These are phyloP conservation scores for Monilinia fructigena DNA, from an alignment of 2,329 filamentous ascomycete species.

Conservation along the genomic window DNA sequence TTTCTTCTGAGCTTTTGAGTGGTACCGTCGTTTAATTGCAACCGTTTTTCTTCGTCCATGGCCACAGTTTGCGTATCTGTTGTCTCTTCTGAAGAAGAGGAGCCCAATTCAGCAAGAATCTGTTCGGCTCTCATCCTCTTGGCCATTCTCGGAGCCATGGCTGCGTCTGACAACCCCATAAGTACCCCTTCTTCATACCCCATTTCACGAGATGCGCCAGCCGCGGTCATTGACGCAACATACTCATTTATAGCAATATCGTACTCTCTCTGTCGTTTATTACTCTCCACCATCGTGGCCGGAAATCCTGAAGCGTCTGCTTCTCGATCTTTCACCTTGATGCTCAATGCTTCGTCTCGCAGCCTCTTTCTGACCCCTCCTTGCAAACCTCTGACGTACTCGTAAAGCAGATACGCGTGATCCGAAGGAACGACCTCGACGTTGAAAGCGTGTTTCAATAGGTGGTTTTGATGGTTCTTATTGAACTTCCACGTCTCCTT, in stretches of 20 bases:
- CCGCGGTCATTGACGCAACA: conserved; percentile 35
- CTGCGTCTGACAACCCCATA: conserved; percentile 46
- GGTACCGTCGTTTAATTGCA: conserved; percentile 48
- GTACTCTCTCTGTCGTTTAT: conserved; percentile 55
- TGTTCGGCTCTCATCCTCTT: conserved; percentile 64
- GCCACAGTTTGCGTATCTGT: conserved; percentile 27
- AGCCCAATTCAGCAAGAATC: conserved; percentile 54
- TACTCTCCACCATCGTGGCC: conserved; percentile 47
- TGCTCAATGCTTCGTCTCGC: conserved; percentile 61
- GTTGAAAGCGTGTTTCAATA: conserved; percentile 81
- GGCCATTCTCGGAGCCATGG: conserved; percentile 55
- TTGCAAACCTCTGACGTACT: conserved; percentile 78
- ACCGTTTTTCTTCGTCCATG: conserved; percentile 43
- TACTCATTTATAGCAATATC: conserved; percentile 48
- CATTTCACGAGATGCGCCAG: conserved; percentile 29
- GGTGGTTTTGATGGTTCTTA: conserved; percentile 82
- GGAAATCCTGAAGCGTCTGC: conserved; percentile 50
- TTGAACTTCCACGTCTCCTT: conserved; percentile 88
- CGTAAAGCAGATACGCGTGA: conserved; percentile 67
- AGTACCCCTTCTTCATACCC: conserved; percentile 40
- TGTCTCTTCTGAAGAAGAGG: conserved; percentile 23
- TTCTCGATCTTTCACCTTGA: conserved; percentile 57
- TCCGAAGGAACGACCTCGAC: conserved; percentile 66
- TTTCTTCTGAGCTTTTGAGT: conserved; percentile 47
- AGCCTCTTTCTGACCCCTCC: conserved; percentile 71